These are phyloP conservation scores for Phyllosticta citrichinensis DNA, from an alignment of 2,329 filamentous ascomycete genomes.

Conservation along the genomic window DNA sequence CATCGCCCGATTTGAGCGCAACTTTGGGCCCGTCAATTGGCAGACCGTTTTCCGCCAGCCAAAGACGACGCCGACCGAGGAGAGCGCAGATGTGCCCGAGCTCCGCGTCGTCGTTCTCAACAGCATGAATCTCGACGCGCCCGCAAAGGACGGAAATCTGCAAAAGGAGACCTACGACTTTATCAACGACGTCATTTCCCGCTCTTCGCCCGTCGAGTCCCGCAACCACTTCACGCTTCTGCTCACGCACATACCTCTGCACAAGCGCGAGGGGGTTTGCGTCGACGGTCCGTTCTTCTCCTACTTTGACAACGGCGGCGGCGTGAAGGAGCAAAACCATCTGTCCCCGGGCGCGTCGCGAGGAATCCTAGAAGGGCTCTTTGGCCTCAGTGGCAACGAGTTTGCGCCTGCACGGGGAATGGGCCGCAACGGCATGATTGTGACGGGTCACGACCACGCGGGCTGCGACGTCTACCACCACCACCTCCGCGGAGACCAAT, in stretches of 20 bases:
- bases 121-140: slow-evolving; percentile 85
- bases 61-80: slow-evolving; percentile 10
- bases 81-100: slow-evolving; percentile 29
- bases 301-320: slow-evolving; percentile 63
- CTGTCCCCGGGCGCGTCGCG: slow-evolving; percentile 60
- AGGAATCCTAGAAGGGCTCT: slow-evolving; percentile 71
- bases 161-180: slow-evolving; percentile 72
- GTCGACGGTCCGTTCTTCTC: slow-evolving; percentile 75
- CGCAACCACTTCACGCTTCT: slow-evolving; percentile 67
- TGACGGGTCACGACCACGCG: slow-evolving; percentile 92
- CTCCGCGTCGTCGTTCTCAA: slow-evolving; percentile 81
- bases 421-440: slow-evolving; percentile 65
- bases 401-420: slow-evolving; percentile 49
- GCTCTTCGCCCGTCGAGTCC: slow-evolving; percentile 49
- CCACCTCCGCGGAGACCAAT: slow-evolving; percentile 13
- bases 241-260: slow-evolving; percentile 83
- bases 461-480: slow-evolving; percentile 88
- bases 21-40: slow-evolving; percentile 85
- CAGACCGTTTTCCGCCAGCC: slow-evolving; percentile 57
- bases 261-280: slow-evolving; percentile 75
- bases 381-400: slow-evolving; percentile 59
- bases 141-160: slow-evolving; percentile 55
- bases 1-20: slow-evolving; percentile 68
- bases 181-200: slow-evolving; percentile 55
- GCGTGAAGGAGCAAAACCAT: slow-evolving; percentile 85